Evolutionary conservation across 805 yeast genomes (phyloP), one percentile per base, ranked within the genome.

Genomic region (Nakazawaea peltata): DNA sequence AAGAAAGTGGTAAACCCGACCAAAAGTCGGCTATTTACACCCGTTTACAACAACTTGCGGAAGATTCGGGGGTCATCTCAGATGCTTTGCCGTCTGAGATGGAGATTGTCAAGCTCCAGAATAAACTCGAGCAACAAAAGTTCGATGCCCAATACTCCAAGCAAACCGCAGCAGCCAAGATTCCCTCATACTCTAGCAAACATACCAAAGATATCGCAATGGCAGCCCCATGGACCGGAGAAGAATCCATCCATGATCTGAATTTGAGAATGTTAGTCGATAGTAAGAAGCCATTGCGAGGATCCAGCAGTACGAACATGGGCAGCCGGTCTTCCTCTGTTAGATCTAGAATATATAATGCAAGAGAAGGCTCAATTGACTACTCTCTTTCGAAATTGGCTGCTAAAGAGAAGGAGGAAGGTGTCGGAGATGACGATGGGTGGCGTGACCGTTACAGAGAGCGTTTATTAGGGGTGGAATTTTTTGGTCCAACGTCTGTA

Each of bases 321-420:
- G 39, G 44, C 5, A 44, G 48, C 10, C 45, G 43, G 19, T 39
- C 47, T 11, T 17, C 5, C 10, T 33, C 44, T 17, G 41, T 56
- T 6, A 46, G 52, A 32, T 53, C 63, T 30, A 61, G 85, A 38
- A 47, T 84, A 4, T 58, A 67, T 19, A 57, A 53, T 26, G 95
- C 92, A 0, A 71, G 74, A 37, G 94, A 82, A 39, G 61, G 62
- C 14, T 71, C 80, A 2, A 46, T 81, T 23, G 88, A 82, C 47
- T 85, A 83, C 50, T 61, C 67, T 32, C 48, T 77, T 18, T 53
- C 63, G n/a, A 69, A 68, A 44, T 39, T 45, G 14, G 35, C 24
- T 13, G 34, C 19, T 34, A 37, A 26, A 31, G 40, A 44, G 6
- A 49, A 51, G 13, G 56, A 54, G n/a, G 66, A 67, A 5, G 70